A percentile compares a stretch with the other conserved stretches of the same genome.
Evolutionary conservation across 2,329 filamentous ascomycete genomes (phyloP).

Genomic region (Diaporthe sp.): DNA sequence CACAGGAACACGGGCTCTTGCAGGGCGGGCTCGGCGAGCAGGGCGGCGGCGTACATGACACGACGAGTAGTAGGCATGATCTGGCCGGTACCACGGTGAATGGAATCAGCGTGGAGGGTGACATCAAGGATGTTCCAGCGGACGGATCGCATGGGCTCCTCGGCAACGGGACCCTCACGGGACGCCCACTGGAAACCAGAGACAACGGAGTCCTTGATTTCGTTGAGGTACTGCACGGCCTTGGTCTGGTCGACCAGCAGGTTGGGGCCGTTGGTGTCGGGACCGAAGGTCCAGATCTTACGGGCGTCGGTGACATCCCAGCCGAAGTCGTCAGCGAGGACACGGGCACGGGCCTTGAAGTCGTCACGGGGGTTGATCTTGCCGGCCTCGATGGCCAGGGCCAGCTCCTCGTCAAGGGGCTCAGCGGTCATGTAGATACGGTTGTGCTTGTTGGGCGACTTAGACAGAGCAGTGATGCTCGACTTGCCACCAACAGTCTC

Average conservation of each 20-base stretch:
- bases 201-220: constrained; percentile 99
- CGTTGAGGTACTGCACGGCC: constrained; percentile 99
- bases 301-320: constrained; percentile 99
- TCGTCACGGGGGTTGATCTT: constrained; percentile 97
- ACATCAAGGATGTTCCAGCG: constrained; percentile 99
- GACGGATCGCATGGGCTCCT: constrained; percentile 97
- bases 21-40: constrained; percentile 91
- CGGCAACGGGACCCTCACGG: constrained; percentile 95
- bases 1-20: constrained; percentile 99
- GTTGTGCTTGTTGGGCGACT: constrained; percentile 99
- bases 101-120: constrained; percentile 98
- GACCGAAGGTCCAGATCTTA: constrained; percentile 99
- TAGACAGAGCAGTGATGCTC: constrained; percentile 96
- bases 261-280: constrained; percentile 98
- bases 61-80: constrained; percentile 98
- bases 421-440: constrained; percentile 96
- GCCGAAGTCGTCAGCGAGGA: constrained; percentile 95
- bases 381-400: constrained; percentile 89
- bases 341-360: constrained; percentile 97
- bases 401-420: constrained; percentile 92
- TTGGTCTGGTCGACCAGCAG: constrained; percentile 99
- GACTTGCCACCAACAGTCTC: constrained; percentile 91
- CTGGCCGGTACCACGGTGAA: constrained; percentile 99
- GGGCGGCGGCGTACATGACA: constrained; percentile 93
- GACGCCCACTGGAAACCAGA: constrained; percentile 99